These are phyloP conservation scores for Capniomyces stellatus DNA, from an alignment of 371 early-diverging fungal species.

Conservation along the genomic window DNA sequence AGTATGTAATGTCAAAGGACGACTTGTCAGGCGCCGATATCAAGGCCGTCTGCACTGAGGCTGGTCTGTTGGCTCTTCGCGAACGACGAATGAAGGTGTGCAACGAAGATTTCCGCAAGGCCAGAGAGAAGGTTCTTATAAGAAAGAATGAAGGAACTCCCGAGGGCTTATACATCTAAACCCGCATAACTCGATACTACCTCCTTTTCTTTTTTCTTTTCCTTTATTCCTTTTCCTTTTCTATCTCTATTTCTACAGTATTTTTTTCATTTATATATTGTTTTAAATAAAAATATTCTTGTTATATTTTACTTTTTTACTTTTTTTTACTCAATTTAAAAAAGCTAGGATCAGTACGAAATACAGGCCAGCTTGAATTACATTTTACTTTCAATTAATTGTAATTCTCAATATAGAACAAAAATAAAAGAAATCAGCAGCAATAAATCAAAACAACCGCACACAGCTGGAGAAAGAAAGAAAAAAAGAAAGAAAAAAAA, in stretches of 20 bases:
- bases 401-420: too few species aligned
- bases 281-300: neutral
- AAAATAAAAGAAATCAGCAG: too few species aligned
- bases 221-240: neutral
- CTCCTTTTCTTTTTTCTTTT: neutral
- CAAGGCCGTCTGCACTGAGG: constrained; percentile 99
- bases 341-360: too few species aligned
- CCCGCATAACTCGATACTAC: neutral
- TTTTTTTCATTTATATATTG: neutral
- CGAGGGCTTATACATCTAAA: constrained; percentile 78
- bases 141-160: constrained; percentile 98
- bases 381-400: too few species aligned
- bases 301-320: neutral
- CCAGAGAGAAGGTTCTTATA: constrained; percentile 97
- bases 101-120: constrained; percentile 96
- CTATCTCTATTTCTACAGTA: neutral
- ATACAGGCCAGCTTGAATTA: too few species aligned
- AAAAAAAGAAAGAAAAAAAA: neutral
- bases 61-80: constrained; percentile 96
- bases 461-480: neutral
- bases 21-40: constrained; percentile 99
- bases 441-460: too few species aligned
- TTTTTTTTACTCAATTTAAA: too few species aligned
- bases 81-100: constrained; percentile 98
- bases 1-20: constrained; percentile 97